Base-by-base conservation (phyloP, 257 asterid genomes). In the Misopates orontium region DNA sequence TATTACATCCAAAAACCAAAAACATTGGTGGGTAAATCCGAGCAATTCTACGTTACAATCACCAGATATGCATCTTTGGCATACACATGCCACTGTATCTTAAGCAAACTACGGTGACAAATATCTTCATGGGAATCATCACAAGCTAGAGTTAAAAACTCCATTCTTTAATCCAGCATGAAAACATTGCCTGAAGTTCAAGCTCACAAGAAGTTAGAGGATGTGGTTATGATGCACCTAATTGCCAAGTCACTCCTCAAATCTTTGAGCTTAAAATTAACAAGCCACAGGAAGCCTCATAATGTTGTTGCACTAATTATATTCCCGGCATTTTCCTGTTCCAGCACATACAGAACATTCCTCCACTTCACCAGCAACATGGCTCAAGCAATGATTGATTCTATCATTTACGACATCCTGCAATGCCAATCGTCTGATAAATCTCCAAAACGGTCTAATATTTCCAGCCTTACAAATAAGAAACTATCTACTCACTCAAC, bases 291-390 rank as follows among this genome's bases (percentile, higher is more conserved):
- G 25, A 71, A 53, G 41, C 40, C 63, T 47, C 69, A 4, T 9
- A 50, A 12, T 13, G 28, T 12, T 40, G 22, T 48, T 31, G 14
- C 8, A 8, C 72, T 71, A 76, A 68, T 74, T 66, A 74, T 84
- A 80, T 51, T 86, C 80, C 56, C 17, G 81, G 59, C 99, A 94
- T 72, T 88, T 90, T 61, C 96, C 93, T 9, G 99, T 90, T 73
- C 96, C 96, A 19, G 85, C 87, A 78, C 99, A 94, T 41, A 88
- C 89, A 3, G 95, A 85, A 79, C 97, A 94, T 75, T 94, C 97
- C 16, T 86, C 92, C 71, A 71, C 87, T 51, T 88, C 81, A 12
- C 99, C 97, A 24, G 87, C 86, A 45, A 84, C 87, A 51, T 84
- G 99, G 76, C 89, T 86, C 82, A 94, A 79, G 81, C 99, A 94